Evolutionary conservation across 2,329 filamentous ascomycete genomes (phyloP), one percentile per base, ranked within the genome.

Genomic region (Venturia pyrina): DNA sequence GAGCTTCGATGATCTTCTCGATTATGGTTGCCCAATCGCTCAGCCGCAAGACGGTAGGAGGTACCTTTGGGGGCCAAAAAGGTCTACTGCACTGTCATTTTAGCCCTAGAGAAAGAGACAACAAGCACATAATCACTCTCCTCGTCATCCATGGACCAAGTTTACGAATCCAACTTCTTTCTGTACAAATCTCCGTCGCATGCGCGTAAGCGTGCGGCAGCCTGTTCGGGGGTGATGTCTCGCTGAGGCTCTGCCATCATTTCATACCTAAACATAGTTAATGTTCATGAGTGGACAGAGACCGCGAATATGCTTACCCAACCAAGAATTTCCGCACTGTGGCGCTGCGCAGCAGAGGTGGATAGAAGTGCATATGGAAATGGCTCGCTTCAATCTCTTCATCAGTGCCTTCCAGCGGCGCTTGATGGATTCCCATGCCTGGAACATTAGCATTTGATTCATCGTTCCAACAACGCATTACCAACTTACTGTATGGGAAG

Each of bases 331-430:
- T 99, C 71, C 90, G 87, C 60, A 99, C 93, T 0, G 92, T 96
- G 2, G 95, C 93, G 60, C 92, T 96, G 66, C 95, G 87, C 69
- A 99, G 82, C 60, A 99, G 82, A 15, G 95, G 95, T 53, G 95
- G 95, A 76, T 97, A 98, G 77, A 99, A 99, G 79, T 99, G 95
- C 80, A 99, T 88, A 77, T 99, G 95, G 74, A 99, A 87, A 77
- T 96, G 93, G 70, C 90, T 91, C 68, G 87, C 87, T 71, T 96
- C 89, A 65, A 93, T 85, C 76, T 98, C 93, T 68, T 96, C 91
- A 0, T 86, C 83, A 0, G 85, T 89, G 28, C 91, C 92, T 34
- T 89, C 85, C 7, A 99, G 82, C 2, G 95, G 95, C 21, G 95
- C 93, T 80, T 99, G 95, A 75, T 99, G 95, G 66, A 99, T 87